Conservation (phyloP, 257 asterid genomes). For the Solanum pennellii region DNA sequence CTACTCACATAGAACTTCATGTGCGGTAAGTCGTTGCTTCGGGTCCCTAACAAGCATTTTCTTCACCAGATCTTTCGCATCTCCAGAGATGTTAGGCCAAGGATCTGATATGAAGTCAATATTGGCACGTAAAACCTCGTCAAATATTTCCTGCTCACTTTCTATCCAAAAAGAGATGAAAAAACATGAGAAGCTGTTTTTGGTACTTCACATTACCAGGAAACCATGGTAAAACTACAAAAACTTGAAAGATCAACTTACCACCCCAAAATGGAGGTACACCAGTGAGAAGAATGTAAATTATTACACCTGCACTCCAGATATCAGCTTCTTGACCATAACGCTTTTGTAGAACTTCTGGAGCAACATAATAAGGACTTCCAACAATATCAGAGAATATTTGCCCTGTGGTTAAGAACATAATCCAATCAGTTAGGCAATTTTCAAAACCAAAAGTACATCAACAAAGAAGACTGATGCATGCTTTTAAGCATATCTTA, state of each 20-base stretch:
- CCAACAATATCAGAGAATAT: conserved; percentile 54
- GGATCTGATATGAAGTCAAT: conserved; percentile 60
- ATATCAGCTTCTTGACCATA: conserved; percentile 54
- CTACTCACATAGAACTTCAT: conserved; percentile 76
- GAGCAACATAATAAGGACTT: conserved; percentile 65
- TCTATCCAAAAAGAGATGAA: conserved; percentile 24
- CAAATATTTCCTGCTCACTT: conserved; percentile 60
- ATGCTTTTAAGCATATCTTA: background rate
- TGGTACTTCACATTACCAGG: background rate
- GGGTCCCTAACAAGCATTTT: conserved; percentile 62
- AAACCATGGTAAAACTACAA: background rate
- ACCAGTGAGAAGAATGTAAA: conserved; percentile 50
- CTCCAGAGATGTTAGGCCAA: conserved; percentile 66
- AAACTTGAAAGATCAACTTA: conserved; percentile 10
- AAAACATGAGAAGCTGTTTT: background rate
- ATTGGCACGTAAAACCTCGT: conserved; percentile 46
- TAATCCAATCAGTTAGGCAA: background rate
- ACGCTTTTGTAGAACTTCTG: conserved; percentile 46
- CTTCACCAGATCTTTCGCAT: conserved; percentile 64
- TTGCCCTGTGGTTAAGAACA: conserved; percentile 23
- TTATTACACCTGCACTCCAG: conserved; percentile 70
- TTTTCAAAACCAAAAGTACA: background rate
- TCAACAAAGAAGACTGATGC: background rate
- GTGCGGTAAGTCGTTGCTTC: conserved; percentile 48
- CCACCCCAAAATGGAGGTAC: conserved; percentile 80